Base-by-base conservation (phyloP, 148 eudicot genomes). In the Limonium bicolor region DNA sequence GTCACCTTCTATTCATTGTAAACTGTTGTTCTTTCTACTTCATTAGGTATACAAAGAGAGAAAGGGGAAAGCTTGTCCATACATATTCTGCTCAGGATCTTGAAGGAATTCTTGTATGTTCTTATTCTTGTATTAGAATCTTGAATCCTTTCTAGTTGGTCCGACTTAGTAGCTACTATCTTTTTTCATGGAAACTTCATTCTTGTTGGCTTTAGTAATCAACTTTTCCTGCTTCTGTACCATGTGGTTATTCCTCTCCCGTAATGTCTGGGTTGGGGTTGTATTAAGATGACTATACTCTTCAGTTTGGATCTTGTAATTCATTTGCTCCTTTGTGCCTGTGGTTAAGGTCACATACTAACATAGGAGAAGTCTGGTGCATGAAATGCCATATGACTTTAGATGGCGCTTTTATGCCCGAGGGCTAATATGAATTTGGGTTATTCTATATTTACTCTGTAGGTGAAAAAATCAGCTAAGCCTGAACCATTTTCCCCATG, bases 21-120 rank as follows among this genome's bases (percentile, higher is more conserved):
- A 46, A 25, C 35, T 14, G 29, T 39, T 6, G 20, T 18, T 16
- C 4, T 18, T 31, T 14, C 17, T 37, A 27, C 17, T 58, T 67
- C 27, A 41, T 52, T 52, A 90, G 97, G 73, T 90, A 90, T 53
- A 59, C 67, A 65, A 90, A 60, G 63, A 66, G 97, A 57, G 93
- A 84, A 70, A 72, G 65, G 48, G 95, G 87, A 48, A 90, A 84
- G 72, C 70, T 50, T 47, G 94, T 79, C 25, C 53, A 66, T 14
- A 55, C 60, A 22, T 90, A 84, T 63, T 70, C 95, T 58, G 48
- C 79, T 11, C 27, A 84, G 67, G 97, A 90, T 78, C 87, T 90
- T 32, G 77, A 78, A 64, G 95, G 93, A 50, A 90, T 90, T 54
- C 80, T 90, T 45, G 97, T 90, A 56, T 61, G 97, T 69, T 49